Evolutionary conservation across 306 rosid genomes (phyloP), one percentile per base, ranked within the genome.

Genomic region (Ormosia semicastrata): DNA sequence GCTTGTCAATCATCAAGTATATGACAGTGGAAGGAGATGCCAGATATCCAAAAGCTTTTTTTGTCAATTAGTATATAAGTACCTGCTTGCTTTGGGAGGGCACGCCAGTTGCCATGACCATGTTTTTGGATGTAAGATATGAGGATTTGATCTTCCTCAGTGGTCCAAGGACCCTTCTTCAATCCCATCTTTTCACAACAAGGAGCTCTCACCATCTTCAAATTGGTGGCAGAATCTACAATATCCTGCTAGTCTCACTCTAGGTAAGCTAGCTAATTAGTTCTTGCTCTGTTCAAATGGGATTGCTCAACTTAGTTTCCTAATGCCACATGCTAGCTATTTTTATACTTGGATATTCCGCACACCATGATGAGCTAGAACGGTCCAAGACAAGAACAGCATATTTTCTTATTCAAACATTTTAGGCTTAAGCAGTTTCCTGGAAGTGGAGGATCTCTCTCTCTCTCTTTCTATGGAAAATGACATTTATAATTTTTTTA

Each of bases 81-180:
- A 92, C 98, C 97, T 5, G 98, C 94, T 79, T 86, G 91, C 54
- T 92, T 92, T 0, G 98, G 98, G 17, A 94, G 98, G 52, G 98
- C 94, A 60, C 98, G 92, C 98, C 98, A 94, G 49, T 90, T 94
- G 9, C 66, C 81, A 85, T 92, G 98, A 56, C 97, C 97, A 75
- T 88, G 47, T 17, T 77, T 86, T 3, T 85, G 73, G 52, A 94
- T 80, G 62, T 74, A 91, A 11, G 90, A 86, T 2, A 52, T 73
- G 70, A 94, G 86, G 53, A 89, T 83, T 67, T 87, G 84, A 79
- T 94, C 97, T 85, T 94, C 98, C 44, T 94, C 91, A 43, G 74
- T 17, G 7, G 92, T 88, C 98, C 98, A 94, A 14, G 93, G 94
- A 52, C 98, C 98, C 40, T 86, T 94, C 77, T 90, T 94, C 80